These are phyloP conservation scores for Cryphonectria japonica DNA, from an alignment of 2,329 filamentous ascomycete species.

Conservation along the genomic window DNA sequence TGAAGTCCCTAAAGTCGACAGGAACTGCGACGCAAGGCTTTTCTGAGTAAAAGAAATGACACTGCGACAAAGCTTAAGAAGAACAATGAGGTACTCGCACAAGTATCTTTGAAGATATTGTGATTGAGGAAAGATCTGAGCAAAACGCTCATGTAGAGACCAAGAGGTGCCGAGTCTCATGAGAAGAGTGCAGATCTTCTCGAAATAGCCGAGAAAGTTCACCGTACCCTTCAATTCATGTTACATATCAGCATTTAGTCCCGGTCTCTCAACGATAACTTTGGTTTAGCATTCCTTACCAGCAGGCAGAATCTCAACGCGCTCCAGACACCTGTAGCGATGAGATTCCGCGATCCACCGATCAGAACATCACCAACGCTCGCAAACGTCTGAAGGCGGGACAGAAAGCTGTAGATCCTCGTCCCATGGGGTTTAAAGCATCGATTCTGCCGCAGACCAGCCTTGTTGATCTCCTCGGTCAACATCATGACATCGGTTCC, in stretches of 20 bases:
- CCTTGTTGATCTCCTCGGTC: conserved; percentile 30
- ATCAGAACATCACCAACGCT: conserved; percentile 26
- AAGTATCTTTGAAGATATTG: conserved; percentile 6
- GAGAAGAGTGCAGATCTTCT: conserved; percentile 14
- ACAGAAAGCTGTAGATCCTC: conserved; percentile 19
- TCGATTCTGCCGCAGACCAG: conserved; percentile 21
- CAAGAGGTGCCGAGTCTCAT: conserved; percentile 12
- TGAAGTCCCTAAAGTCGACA: background rate
- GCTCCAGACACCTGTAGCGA: conserved; percentile 28
- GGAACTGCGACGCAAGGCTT: background rate
- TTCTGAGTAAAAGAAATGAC: conserved; percentile 6
- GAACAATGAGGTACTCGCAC: conserved; percentile 3
- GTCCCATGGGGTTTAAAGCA: conserved; percentile 22
- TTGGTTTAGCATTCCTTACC: conserved; percentile 4
- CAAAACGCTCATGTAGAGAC: conserved; percentile 20
- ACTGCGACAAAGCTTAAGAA: background rate
- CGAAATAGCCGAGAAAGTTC: conserved; percentile 13
- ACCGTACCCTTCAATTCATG: background rate
- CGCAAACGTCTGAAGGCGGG: conserved; percentile 23
- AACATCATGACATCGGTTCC: conserved; percentile 23
- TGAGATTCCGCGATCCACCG: conserved; percentile 25
- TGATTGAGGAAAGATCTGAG: conserved; percentile 10
- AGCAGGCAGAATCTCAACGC: conserved; percentile 24
- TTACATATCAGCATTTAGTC: background rate
- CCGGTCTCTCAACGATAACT: background rate